Conservation (phyloP, 2,329 filamentous ascomycete genomes). For the Periconia sp. region DNA sequence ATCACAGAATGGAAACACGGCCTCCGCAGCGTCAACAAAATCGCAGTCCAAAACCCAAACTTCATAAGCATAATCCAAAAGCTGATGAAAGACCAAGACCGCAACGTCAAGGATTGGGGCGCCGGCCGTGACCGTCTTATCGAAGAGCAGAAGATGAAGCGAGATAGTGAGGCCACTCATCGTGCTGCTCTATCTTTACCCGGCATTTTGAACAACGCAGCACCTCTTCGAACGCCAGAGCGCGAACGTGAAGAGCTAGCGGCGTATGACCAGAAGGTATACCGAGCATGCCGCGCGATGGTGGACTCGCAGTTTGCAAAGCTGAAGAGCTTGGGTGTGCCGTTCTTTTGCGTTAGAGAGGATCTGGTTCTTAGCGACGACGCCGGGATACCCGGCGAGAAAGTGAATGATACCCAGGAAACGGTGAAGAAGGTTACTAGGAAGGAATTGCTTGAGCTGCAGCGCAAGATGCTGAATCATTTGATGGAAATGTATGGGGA, state of each 20-base stretch:
- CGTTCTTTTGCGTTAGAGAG: conserved; percentile 34
- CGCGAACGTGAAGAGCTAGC: conserved; percentile 58
- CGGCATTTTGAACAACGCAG: conserved; percentile 24
- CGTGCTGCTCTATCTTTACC: conserved; percentile 52
- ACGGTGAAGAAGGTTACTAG: conserved; percentile 25
- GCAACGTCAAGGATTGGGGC: conserved; percentile 65
- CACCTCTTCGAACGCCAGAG: conserved; percentile 42
- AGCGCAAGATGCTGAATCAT: conserved; percentile 41
- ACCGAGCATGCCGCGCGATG: conserved; percentile 62
- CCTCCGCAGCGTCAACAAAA: conserved; percentile 50
- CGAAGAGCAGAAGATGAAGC: conserved; percentile 53
- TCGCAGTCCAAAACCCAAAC: conserved; percentile 47
- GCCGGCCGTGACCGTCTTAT: conserved; percentile 54
- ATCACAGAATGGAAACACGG: conserved; percentile 53
- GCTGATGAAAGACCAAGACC: conserved; percentile 65
- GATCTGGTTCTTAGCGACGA: conserved; percentile 26
- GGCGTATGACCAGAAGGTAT: conserved; percentile 64
- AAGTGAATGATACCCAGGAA: neutral
- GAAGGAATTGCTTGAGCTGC: conserved; percentile 30
- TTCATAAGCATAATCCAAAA: conserved; percentile 45
- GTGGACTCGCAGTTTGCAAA: conserved; percentile 58
- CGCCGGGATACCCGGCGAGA: conserved; percentile 10
- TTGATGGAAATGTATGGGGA: conserved; percentile 35
- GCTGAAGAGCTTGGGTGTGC: conserved; percentile 54
- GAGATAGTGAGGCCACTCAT: conserved; percentile 56